Conservation (phyloP, 495 filamentous ascomycete species). For the Chaetomidium leptoderma region DNA sequence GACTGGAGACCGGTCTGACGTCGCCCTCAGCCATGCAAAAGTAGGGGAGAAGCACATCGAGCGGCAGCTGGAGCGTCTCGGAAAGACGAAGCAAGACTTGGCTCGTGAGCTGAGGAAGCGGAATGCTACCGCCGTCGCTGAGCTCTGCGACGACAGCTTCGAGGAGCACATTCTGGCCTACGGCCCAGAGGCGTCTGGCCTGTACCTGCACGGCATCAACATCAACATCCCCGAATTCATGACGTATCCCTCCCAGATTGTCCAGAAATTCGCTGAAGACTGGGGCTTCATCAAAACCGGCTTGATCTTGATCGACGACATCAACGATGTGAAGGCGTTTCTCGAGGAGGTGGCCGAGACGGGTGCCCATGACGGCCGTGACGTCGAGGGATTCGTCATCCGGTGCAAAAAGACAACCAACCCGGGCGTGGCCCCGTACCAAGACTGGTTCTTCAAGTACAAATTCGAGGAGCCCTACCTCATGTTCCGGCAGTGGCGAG, state of each 20-base stretch:
- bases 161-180: slow-evolving; percentile 97
- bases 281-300: slow-evolving; percentile 94
- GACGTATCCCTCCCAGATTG: slow-evolving; percentile 71
- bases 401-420: slow-evolving; percentile 64
- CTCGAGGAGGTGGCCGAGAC: slow-evolving; percentile 78
- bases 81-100: slow-evolving; percentile 71
- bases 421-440: slow-evolving; percentile 44
- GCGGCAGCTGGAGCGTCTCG: slow-evolving; percentile 66
- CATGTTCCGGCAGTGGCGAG: slow-evolving; percentile 97
- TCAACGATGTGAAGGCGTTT: slow-evolving; percentile 68
- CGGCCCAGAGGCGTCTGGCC: slow-evolving; percentile 72
- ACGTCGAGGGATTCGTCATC: slow-evolving; percentile 96
- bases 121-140: slow-evolving; percentile 90
- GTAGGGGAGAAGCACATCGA: slow-evolving; percentile 85
- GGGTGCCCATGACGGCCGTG: slow-evolving; percentile 79
- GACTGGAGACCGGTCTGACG: slow-evolving; percentile 68
- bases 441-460: slow-evolving; percentile 99
- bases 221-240: slow-evolving; percentile 84
- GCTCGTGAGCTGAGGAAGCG: slow-evolving; percentile 67
- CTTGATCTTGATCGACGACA: slow-evolving; percentile 70
- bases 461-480: slow-evolving; percentile 99
- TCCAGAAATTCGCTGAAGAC: slow-evolving; percentile 82
- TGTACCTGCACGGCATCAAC: slow-evolving; percentile 96
- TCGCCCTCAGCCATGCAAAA: slow-evolving; percentile 70
- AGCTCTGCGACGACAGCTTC: slow-evolving; percentile 92